Percentiles rank a stretch among this genome's conserved stretches.
Evolutionary conservation across 805 yeast genomes (phyloP).

Genomic region (Ogataea glucozyma): DNA sequence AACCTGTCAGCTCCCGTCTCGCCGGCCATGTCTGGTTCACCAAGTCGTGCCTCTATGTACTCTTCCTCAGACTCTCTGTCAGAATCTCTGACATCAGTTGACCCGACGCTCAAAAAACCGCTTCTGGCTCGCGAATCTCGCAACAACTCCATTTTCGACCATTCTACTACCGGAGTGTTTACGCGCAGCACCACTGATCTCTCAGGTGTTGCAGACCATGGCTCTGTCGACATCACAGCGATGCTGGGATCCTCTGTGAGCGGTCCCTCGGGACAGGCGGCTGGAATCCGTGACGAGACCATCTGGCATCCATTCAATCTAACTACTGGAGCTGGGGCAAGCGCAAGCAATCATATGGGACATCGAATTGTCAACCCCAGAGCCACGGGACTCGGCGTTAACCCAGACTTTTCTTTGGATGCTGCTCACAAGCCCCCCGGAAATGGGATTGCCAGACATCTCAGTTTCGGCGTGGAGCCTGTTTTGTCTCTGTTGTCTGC

Average conservation of each 20-base stretch:
- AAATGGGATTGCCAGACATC: slow-evolving; percentile 9
- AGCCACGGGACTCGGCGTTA: slow-evolving; percentile 6
- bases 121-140: slow-evolving; percentile 21
- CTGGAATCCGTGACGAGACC: slow-evolving; percentile 15
- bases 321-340: slow-evolving; percentile 2
- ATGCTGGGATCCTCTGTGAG: slow-evolving; percentile 23
- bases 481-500: slow-evolving; percentile 21
- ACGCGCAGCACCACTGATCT: slow-evolving; percentile 24
- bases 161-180: slow-evolving; percentile 4
- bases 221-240: slow-evolving; percentile 27
- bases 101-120: slow-evolving; percentile 21
- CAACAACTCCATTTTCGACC: slow-evolving; percentile 14
- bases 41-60: slow-evolving; percentile 2
- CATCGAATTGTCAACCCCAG: neutral
- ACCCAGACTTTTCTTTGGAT: slow-evolving; percentile 3
- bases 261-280: slow-evolving; percentile 5
- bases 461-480: slow-evolving; percentile 34
- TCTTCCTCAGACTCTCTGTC: slow-evolving; percentile 22
- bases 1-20: too few species aligned
- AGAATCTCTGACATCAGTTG: slow-evolving; percentile 22
- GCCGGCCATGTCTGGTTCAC: too few species aligned
- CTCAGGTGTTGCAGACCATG: slow-evolving; percentile 19
- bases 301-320: slow-evolving; percentile 30
- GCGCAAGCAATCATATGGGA: neutral
- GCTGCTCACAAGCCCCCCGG: neutral